These are phyloP conservation scores for Phytophthora nicotianae DNA, from an alignment of 352 stramenopile species.

Conservation along the genomic window DNA sequence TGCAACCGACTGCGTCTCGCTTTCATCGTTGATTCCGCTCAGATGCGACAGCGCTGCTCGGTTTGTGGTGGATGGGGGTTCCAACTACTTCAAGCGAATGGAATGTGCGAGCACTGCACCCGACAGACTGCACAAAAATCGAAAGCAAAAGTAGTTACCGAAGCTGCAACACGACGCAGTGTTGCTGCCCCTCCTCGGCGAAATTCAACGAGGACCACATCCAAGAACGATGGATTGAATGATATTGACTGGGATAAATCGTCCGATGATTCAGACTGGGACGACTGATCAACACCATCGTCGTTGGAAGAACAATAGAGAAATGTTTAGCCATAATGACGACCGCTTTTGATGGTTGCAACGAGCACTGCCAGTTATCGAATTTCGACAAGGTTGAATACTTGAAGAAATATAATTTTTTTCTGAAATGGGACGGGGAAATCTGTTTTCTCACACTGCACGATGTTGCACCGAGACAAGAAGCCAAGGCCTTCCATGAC, in stretches of 20 bases:
- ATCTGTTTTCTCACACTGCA: background rate
- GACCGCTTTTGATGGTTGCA: too few species aligned
- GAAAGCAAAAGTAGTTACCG: constrained; percentile 5
- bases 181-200: constrained; percentile 10
- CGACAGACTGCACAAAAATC: constrained; percentile 31
- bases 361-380: too few species aligned
- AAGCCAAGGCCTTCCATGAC: background rate
- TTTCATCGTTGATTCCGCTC: constrained; percentile 72
- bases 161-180: constrained; percentile 10
- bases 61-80: constrained; percentile 65
- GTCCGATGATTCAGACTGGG: constrained; percentile 51
- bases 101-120: constrained; percentile 62
- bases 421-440: background rate
- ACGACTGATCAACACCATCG: constrained; percentile 35
- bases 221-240: constrained; percentile 20
- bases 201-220: constrained; percentile 7
- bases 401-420: background rate
- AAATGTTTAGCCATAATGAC: background rate
- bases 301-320: constrained; percentile 11
- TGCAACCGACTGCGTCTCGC: constrained; percentile 72
- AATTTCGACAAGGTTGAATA: too few species aligned
- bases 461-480: constrained; percentile 1
- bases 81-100: constrained; percentile 50
- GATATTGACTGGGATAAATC: constrained; percentile 58
- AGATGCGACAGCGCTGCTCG: constrained; percentile 58